phyloP scores from a whole-genome alignment of 805 yeast genomes.

The Spencermartinsiella europaea region DNA sequence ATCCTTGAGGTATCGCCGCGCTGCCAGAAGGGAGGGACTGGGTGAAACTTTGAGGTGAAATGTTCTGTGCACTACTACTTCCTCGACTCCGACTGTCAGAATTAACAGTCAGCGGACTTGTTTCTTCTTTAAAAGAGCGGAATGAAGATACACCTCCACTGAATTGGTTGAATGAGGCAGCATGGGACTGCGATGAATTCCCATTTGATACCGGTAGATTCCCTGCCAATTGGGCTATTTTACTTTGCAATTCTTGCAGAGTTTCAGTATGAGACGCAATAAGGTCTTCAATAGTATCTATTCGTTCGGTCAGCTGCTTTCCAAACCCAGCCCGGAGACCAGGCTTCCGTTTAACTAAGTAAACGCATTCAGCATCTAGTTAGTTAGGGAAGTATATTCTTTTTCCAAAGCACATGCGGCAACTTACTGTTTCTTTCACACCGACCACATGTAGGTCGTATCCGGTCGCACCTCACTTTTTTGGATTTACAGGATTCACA shows the following conservation, averaged over 20 bases:
- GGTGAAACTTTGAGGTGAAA: not conserved
- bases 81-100: not conserved
- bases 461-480: slow-evolving; percentile 21
- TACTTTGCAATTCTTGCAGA: not conserved
- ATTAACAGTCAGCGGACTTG: not conserved
- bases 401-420: no score
- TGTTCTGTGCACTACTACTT: not conserved
- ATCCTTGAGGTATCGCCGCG: not conserved
- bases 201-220: not conserved
- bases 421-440: slow-evolving; percentile 18
- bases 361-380: slow-evolving; percentile 18
- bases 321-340: slow-evolving; percentile 25
- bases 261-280: not conserved
- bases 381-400: not conserved
- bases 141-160: not conserved
- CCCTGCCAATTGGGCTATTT: not conserved
- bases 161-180: not conserved
- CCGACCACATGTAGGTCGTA: slow-evolving; percentile 20
- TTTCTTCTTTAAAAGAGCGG: not conserved
- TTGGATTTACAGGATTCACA: slow-evolving; percentile 20
- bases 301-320: slow-evolving; percentile 17
- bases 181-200: not conserved
- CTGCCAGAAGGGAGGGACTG: not conserved
- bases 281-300: slow-evolving; percentile 1
- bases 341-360: slow-evolving; percentile 23